phyloP scores from a whole-genome alignment of 225 moss, liverwort and hornwort genomes.

The Neckera pumila region DNA sequence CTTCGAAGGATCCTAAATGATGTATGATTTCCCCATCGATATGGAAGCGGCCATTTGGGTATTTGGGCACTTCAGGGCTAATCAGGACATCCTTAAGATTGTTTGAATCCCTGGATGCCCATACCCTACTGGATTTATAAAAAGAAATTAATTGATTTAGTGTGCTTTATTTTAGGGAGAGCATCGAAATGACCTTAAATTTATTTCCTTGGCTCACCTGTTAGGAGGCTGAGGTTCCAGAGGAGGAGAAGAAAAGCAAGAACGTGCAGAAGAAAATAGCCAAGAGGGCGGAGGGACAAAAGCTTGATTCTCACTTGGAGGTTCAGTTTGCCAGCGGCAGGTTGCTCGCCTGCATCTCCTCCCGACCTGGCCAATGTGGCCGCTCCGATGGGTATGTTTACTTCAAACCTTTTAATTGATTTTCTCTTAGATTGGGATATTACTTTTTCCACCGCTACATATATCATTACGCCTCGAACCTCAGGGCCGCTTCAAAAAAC shows the following conservation, averaged over 20 bases:
- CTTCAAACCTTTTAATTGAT: background rate
- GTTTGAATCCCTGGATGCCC: background rate
- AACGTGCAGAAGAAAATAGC: background rate
- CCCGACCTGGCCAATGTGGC: background rate
- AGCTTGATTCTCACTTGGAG: background rate
- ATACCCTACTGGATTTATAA: too few relatives aligned
- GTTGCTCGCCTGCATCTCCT: background rate
- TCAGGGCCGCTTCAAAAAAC: background rate
- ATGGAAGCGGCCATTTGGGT: background rate
- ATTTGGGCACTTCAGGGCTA: background rate
- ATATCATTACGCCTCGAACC: background rate
- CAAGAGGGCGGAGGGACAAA: background rate
- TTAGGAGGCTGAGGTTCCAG: background rate
- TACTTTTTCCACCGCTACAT: background rate
- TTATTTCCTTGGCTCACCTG: background rate
- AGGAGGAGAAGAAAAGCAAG: background rate
- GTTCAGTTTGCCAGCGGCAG: background rate
- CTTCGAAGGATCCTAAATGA: background rate
- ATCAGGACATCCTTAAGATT: background rate
- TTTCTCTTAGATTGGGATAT: background rate
- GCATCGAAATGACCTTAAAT: background rate
- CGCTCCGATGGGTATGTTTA: background rate
- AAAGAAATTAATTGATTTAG: background rate
- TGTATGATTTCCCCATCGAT: background rate
- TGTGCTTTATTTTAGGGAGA: background rate